Conservation (phyloP, 305 asterid genomes). For the Withania somnifera region DNA sequence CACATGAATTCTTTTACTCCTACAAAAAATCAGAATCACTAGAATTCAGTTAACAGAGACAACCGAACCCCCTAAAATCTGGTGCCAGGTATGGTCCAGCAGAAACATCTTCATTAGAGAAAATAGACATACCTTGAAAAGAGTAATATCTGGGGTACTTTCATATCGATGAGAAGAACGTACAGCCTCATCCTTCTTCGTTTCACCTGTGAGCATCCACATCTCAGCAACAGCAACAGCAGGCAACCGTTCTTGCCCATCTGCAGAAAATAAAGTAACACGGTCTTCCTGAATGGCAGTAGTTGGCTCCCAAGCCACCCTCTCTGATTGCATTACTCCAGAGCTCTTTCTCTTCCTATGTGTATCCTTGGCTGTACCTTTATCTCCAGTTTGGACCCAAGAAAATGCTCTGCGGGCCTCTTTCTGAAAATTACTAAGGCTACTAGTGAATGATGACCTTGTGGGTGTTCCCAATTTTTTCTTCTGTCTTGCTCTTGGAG, state of each 20-base stretch:
- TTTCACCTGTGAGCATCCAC: slow-evolving; percentile 97
- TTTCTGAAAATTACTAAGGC: slow-evolving; percentile 87
- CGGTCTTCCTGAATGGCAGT: slow-evolving; percentile 93
- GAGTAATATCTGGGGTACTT: slow-evolving; percentile 88
- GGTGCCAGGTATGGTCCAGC: neutral
- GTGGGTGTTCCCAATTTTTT: slow-evolving; percentile 62
- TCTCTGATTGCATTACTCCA: slow-evolving; percentile 74
- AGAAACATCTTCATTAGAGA: neutral
- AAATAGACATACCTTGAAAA: slow-evolving; percentile 65
- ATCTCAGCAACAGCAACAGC: slow-evolving; percentile 79
- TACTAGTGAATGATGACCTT: slow-evolving; percentile 70
- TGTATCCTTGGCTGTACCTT: slow-evolving; percentile 61
- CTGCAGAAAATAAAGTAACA: slow-evolving; percentile 52
- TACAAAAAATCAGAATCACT: neutral
- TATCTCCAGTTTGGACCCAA: slow-evolving; percentile 88
- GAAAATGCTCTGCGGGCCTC: slow-evolving; percentile 99
- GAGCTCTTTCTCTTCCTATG: slow-evolving; percentile 92
- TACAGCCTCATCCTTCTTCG: slow-evolving; percentile 74
- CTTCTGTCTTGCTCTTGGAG: slow-evolving; percentile 84
- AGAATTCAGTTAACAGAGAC: neutral
- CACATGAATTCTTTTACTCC: neutral
- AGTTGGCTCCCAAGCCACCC: slow-evolving; percentile 91
- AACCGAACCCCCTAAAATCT: neutral
- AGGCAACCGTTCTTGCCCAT: slow-evolving; percentile 96
- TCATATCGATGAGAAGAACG: slow-evolving; percentile 91